Conservation (phyloP, 352 stramenopile genomes). For the Lagenidium giganteum region DNA sequence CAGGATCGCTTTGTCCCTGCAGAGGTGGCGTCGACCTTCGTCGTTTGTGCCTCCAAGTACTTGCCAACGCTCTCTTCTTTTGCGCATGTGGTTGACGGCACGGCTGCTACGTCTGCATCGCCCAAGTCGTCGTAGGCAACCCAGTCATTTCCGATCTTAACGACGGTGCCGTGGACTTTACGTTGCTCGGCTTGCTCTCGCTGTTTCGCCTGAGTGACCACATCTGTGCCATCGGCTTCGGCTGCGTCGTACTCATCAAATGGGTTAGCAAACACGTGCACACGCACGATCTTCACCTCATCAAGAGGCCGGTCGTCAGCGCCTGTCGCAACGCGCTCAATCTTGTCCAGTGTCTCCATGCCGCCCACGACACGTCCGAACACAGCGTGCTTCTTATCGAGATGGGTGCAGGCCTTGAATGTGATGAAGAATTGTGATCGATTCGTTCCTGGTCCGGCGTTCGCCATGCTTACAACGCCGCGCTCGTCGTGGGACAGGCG, state of each 20-base stretch:
- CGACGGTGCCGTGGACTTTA: conserved; percentile 56
- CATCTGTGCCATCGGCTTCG: conserved; percentile 44
- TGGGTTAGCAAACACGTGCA: conserved; percentile 86
- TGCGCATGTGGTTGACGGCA: conserved; percentile 29
- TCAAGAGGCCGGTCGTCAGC: conserved; percentile 79
- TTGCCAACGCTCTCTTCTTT: conserved; percentile 65
- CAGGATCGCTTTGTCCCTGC: too few species aligned
- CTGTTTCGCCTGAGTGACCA: conserved; percentile 48
- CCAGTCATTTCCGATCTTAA: conserved; percentile 78
- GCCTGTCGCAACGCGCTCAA: conserved; percentile 75
- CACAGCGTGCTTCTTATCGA: conserved; percentile 98
- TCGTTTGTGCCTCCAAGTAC: conserved; percentile 60
- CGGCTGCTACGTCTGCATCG: conserved; percentile 43
- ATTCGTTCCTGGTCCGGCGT: conserved; percentile 94
- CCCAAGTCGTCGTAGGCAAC: conserved; percentile 71
- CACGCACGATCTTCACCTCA: conserved; percentile 73
- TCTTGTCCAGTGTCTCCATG: conserved; percentile 72
- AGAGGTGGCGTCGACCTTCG: too few species aligned
- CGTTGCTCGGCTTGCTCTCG: conserved; percentile 36
- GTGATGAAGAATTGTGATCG: conserved; percentile 99
- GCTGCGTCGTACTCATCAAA: conserved; percentile 84
- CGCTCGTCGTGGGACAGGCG: conserved; percentile 86
- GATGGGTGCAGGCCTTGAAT: conserved; percentile 92
- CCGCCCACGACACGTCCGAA: conserved; percentile 95
- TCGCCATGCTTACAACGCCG: conserved; percentile 97